Evolutionary conservation across 2,329 filamentous ascomycete species (phyloP).

Genomic region (Pyrenochaeta sp.): DNA sequence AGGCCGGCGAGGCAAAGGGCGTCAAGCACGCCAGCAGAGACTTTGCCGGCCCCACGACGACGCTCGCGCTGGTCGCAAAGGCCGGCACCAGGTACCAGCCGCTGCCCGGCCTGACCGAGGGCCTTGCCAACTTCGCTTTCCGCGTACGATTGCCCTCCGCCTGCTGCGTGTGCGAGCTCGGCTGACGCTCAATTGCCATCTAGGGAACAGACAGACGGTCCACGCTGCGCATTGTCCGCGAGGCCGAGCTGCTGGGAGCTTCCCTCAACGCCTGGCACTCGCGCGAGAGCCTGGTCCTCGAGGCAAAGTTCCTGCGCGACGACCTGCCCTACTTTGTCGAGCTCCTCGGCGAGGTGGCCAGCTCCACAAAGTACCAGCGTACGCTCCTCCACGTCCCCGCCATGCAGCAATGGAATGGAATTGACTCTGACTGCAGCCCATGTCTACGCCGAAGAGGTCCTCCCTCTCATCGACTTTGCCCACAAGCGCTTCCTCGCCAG

Average conservation of each 20-base stretch:
- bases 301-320: constrained; percentile 93
- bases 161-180: too few relatives aligned
- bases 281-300: constrained; percentile 89
- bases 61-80: constrained; percentile 90
- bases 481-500: constrained; percentile 75
- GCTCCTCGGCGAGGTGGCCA: constrained; percentile 89
- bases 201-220: constrained; percentile 89
- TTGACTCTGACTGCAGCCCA: constrained; percentile 68
- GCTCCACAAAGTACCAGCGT: constrained; percentile 84
- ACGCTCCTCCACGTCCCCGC: constrained; percentile 32
- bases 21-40: constrained; percentile 94
- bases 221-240: constrained; percentile 90
- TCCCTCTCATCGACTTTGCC: constrained; percentile 77
- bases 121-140: constrained; percentile 95
- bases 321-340: constrained; percentile 98
- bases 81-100: constrained; percentile 94
- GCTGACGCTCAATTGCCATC: constrained; percentile 41
- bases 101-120: constrained; percentile 86
- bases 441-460: constrained; percentile 89
- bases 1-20: constrained; percentile 84
- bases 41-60: constrained; percentile 85
- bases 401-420: constrained; percentile 4
- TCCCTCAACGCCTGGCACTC: constrained; percentile 89
- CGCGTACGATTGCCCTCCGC: too few relatives aligned
- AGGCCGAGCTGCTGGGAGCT: constrained; percentile 93